phyloP scores from a whole-genome alignment of 148 eudicot genomes.

The Nyssa sinensis region DNA sequence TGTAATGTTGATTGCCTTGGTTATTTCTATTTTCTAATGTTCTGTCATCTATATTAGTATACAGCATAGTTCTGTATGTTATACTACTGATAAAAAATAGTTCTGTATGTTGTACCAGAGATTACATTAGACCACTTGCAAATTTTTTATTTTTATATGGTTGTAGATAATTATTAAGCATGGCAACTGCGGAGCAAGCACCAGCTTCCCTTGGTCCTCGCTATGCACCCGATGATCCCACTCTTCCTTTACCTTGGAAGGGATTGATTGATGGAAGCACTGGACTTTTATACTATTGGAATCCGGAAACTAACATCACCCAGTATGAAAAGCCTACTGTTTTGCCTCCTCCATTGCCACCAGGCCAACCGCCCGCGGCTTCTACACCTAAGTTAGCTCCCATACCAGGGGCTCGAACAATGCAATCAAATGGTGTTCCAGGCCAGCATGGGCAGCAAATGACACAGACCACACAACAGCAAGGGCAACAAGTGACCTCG shows the following conservation, averaged over 20 bases:
- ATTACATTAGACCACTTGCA: not conserved
- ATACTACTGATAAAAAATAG: no score
- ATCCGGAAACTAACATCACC: slow-evolving; percentile 83
- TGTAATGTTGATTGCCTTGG: not conserved
- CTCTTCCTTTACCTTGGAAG: slow-evolving; percentile 91
- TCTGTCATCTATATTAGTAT: not conserved
- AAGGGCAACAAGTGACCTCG: slow-evolving; percentile 30
- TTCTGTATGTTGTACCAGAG: not conserved
- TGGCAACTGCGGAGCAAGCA: slow-evolving; percentile 76
- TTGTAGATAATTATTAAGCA: slow-evolving; percentile 27
- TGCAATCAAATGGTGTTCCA: slow-evolving; percentile 29
- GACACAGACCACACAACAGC: slow-evolving; percentile 45
- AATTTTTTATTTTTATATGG: not conserved
- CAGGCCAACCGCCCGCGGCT: slow-evolving; percentile 49
- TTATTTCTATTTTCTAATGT: not conserved
- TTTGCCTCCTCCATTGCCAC: slow-evolving; percentile 46
- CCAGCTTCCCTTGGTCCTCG: slow-evolving; percentile 76
- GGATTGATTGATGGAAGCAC: slow-evolving; percentile 90
- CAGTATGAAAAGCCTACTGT: slow-evolving; percentile 85
- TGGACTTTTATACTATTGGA: slow-evolving; percentile 86
- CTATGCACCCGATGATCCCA: slow-evolving; percentile 95
- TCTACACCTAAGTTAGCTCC: slow-evolving; percentile 46
- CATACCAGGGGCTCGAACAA: slow-evolving; percentile 35
- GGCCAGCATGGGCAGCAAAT: slow-evolving; percentile 45
- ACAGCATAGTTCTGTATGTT: not conserved